Evolutionary conservation across 371 early-diverging fungal species (phyloP), one percentile per base, ranked within the genome.

Genomic region (Smittium mucronatum): DNA sequence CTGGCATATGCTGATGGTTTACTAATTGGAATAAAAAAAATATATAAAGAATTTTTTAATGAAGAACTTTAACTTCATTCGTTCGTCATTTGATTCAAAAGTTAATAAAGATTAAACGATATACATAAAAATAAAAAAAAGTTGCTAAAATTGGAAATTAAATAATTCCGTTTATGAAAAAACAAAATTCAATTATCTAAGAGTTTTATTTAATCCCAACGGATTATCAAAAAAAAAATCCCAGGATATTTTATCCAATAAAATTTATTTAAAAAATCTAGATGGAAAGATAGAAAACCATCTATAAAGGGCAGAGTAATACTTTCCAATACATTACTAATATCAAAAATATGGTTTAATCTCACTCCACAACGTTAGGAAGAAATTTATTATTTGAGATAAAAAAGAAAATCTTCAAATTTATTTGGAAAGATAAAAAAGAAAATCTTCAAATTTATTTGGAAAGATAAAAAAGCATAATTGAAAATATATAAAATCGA

Each of bases 1-100:
- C 59, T 66, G 1, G 67, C 68, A 16, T 73, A 70, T 28, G 71
- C 73, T 25, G 73, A 73, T 31, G 71, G 70, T 32, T n/a, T 73
- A 2, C 64, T 67, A 1, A 11, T 70, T 0, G 71, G 65, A 31
- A 65, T 65, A 15, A 34, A 36, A 5, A 25, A 28, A 2, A 21
- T 5, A 28, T 2, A 65, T 8, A 34, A 65, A n/a, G 32, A n/a
- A 34, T n/a, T 31, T 2, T 2, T 65, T 28, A 36, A 65, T 25
- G 25, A 31, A 36, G 65, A 2, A 33, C 34, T 65, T 11, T n/a
- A 33, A 36, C 1, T 65, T 32, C 65, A 65, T 65, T 65, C 34
- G 34, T 34, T 34, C 17, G 65, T 69, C 65, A 65, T 65, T 34
- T 2, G 34, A 65, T n/a, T 26, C 65, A 31, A 65, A 33, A 33